Percentiles rank a stretch among this genome's conserved stretches.
Evolutionary conservation across 371 early-diverging fungal genomes (phyloP).

Genomic region (Cokeromyces recurvatus): DNA sequence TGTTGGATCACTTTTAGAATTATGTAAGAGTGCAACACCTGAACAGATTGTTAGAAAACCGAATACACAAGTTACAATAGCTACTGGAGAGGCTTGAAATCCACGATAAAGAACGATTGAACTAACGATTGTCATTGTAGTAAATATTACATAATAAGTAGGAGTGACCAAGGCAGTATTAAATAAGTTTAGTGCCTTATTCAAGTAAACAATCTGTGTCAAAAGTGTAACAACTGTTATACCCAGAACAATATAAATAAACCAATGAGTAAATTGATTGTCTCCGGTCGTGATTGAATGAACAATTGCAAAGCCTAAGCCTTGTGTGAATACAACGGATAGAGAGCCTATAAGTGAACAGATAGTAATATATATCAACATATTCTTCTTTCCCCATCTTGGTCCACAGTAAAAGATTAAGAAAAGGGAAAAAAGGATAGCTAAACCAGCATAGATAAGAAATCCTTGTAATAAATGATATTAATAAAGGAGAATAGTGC

Average conservation of each 20-base stretch:
- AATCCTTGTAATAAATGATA: too few species aligned
- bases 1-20: conserved; percentile 24
- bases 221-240: conserved; percentile 75
- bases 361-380: conserved; percentile 84
- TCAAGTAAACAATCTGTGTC: conserved; percentile 91
- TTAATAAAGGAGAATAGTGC: too few species aligned
- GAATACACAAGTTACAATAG: conserved; percentile 79
- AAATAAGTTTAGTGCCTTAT: conserved; percentile 93
- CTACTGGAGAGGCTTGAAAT: conserved; percentile 70
- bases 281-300: conserved; percentile 64
- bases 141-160: conserved; percentile 93
- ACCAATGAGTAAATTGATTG: conserved; percentile 87
- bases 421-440: conserved; percentile 48
- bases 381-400: conserved; percentile 77
- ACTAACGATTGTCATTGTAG: conserved; percentile 87
- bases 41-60: conserved; percentile 87
- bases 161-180: conserved; percentile 90
- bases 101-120: conserved; percentile 87
- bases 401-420: conserved; percentile 83
- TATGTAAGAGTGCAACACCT: conserved; percentile 40
- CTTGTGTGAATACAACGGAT: conserved; percentile 91
- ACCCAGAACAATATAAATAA: conserved; percentile 78
- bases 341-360: conserved; percentile 90
- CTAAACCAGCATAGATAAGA: conserved; percentile 71
- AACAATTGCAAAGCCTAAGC: conserved; percentile 86